A percentile compares a stretch with the other conserved stretches of the same genome.
Conservation (phyloP, 169 alveolate species). For the Theileria orientalis region DNA sequence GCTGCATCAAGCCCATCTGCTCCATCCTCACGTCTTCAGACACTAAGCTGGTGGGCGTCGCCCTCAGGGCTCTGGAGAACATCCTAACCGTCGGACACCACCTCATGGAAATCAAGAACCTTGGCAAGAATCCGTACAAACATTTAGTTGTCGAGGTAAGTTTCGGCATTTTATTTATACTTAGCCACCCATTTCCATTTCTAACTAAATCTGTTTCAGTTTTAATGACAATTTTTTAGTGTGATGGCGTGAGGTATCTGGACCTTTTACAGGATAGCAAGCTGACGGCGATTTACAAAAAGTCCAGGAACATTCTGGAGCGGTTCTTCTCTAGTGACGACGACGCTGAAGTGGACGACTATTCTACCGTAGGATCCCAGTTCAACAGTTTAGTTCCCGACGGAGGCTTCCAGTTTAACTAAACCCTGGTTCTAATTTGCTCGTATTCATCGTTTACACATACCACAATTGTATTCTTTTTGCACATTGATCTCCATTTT, state of each 20-base stretch:
- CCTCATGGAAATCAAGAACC: slow-evolving; percentile 70
- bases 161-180: not conserved
- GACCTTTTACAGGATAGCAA: slow-evolving; percentile 76
- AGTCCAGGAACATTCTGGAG: slow-evolving; percentile 72
- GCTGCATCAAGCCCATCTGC: slow-evolving; percentile 88
- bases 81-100: slow-evolving; percentile 87
- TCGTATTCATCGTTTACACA: not conserved
- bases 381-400: slow-evolving; percentile 30
- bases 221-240: slow-evolving; percentile 16
- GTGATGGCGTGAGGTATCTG: slow-evolving; percentile 71
- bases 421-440: not conserved
- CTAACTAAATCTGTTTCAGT: not conserved
- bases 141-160: slow-evolving; percentile 76
- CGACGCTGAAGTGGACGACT: slow-evolving; percentile 60
- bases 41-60: slow-evolving; percentile 88
- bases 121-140: slow-evolving; percentile 84
- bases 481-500: too few species aligned
- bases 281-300: slow-evolving; percentile 68
- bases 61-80: slow-evolving; percentile 89
- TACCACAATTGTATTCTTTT: not conserved
- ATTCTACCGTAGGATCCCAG: slow-evolving; percentile 17
- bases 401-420: slow-evolving; percentile 61
- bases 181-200: not conserved
- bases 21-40: slow-evolving; percentile 84
- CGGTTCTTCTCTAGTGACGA: slow-evolving; percentile 71